Evolutionary conservation across 202 grass and related monocot genomes (phyloP).

Genomic region (Panicum hallii): DNA sequence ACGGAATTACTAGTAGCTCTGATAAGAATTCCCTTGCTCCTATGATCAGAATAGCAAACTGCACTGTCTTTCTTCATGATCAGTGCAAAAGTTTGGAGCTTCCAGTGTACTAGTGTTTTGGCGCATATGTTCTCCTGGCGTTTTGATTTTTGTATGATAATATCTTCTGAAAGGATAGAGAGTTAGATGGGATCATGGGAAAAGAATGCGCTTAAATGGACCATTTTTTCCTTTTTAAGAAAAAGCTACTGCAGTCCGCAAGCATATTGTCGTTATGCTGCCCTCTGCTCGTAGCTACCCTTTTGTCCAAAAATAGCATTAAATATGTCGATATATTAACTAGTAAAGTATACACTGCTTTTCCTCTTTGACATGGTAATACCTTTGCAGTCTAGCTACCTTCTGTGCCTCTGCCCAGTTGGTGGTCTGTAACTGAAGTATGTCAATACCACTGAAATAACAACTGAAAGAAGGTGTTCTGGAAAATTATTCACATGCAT

Average conservation of each 20-base stretch:
- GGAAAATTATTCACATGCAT: background rate
- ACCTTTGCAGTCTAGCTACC: background rate
- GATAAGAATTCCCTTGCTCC: background rate
- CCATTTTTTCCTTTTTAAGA: background rate
- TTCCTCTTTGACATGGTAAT: background rate
- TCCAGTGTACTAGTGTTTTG: no score
- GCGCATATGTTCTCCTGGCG: no score
- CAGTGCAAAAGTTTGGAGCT: background rate
- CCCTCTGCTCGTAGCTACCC: background rate
- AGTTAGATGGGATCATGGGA: no score
- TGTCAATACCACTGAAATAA: background rate
- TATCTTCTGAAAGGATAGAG: no score
- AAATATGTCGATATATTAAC: background rate
- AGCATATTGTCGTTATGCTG: background rate
- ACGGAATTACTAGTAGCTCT: background rate
- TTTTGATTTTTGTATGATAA: no score
- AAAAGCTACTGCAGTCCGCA: background rate
- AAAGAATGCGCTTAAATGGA: background rate
- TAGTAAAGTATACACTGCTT: background rate
- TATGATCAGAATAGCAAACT: background rate
- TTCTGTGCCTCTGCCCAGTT: background rate
- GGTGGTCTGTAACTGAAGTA: constrained; percentile 9
- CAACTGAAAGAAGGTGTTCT: background rate
- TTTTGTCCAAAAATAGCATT: background rate
- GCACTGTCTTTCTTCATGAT: background rate